These are phyloP conservation scores for Blastobotrys americana DNA, from an alignment of 805 yeast species.

Conservation along the genomic window DNA sequence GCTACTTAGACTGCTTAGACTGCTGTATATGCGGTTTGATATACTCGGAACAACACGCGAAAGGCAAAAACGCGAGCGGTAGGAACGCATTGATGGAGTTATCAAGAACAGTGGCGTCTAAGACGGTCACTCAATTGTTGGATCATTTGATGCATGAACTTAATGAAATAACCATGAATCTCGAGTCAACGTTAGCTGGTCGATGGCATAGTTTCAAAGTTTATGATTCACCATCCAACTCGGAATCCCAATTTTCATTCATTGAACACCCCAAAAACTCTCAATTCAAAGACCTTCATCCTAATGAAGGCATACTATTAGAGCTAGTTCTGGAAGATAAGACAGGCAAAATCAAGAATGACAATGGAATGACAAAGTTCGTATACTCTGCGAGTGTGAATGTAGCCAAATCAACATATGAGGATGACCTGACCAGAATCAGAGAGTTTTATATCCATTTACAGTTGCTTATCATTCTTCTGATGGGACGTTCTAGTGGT, in stretches of 20 bases:
- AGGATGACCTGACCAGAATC: neutral
- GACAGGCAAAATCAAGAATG: neutral
- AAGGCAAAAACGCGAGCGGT: too few species aligned
- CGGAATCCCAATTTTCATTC: neutral
- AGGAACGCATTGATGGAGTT: slow-evolving; percentile 1
- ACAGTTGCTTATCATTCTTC: neutral
- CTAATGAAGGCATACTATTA: neutral
- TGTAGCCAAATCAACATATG: neutral
- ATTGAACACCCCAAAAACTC: neutral
- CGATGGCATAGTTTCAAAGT: neutral
- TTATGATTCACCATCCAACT: neutral
- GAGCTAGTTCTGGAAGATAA: neutral
- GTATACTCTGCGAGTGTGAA: neutral
- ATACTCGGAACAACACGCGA: too few species aligned
- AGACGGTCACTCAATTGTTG: neutral
- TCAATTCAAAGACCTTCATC: neutral
- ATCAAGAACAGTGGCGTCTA: neutral
- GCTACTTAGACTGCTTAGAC: too few species aligned
- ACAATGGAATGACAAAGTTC: neutral
- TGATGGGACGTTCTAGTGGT: neutral
- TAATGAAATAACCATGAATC: slow-evolving; percentile 2
- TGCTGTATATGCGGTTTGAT: too few species aligned
- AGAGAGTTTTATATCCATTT: neutral
- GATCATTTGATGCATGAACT: neutral
- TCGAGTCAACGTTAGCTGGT: neutral